Evolutionary conservation across 805 yeast species (phyloP).

Genomic region (Saturnispora kantuleensis): DNA sequence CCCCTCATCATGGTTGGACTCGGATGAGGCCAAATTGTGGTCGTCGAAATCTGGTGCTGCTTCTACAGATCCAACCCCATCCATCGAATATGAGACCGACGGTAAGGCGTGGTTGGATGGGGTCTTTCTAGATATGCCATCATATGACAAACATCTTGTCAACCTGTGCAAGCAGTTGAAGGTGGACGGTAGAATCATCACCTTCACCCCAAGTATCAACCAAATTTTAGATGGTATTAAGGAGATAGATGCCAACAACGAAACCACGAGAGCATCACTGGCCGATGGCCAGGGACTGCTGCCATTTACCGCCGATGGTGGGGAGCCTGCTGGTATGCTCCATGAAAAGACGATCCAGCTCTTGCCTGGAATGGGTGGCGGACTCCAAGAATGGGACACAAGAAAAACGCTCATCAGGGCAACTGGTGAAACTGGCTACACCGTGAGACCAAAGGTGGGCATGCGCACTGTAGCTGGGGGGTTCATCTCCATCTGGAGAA

Average conservation of each 20-base stretch:
- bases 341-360: constrained; percentile 32
- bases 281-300: background rate
- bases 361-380: constrained; percentile 41
- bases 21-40: constrained; percentile 20
- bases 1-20: constrained; percentile 32
- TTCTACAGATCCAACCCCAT: constrained; percentile 1
- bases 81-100: constrained; percentile 14
- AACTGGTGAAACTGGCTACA: constrained; percentile 31
- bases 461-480: constrained; percentile 41
- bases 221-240: constrained; percentile 35
- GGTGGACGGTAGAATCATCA: constrained; percentile 33
- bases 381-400: constrained; percentile 43
- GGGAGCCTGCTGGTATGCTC: constrained; percentile 1
- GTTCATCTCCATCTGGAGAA: constrained; percentile 36
- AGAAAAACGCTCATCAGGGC: constrained; percentile 31
- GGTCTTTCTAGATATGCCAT: constrained; percentile 39
- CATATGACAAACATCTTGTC: constrained; percentile 28
- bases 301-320: constrained; percentile 3
- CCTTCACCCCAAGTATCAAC: constrained; percentile 40
- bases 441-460: constrained; percentile 44
- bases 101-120: constrained; percentile 30
- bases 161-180: constrained; percentile 27
- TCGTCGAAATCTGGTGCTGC: constrained; percentile 12
- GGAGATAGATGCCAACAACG: constrained; percentile 17
- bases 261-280: constrained; percentile 6